Conservation (phyloP, 768 basidiomycete species). For the Serendipita sp. region DNA sequence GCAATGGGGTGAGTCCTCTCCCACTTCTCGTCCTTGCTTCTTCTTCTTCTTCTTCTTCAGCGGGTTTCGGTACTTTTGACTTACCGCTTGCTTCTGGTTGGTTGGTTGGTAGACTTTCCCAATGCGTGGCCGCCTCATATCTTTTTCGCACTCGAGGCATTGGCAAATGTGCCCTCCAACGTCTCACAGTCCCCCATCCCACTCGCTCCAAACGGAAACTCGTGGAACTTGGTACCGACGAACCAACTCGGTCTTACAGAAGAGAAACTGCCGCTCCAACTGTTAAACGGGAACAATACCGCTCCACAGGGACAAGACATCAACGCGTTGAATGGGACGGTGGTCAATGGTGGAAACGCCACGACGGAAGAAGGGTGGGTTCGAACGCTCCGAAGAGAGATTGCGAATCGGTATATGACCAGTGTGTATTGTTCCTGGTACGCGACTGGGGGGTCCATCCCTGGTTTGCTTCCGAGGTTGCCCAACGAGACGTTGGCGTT, state of each 20-base stretch:
- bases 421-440: conserved; percentile 86
- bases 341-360: conserved; percentile 49
- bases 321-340: conserved; percentile 35
- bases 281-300: conserved; percentile 28
- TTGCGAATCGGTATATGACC: conserved; percentile 73
- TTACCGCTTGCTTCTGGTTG: not conserved
- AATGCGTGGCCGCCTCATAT: conserved; percentile 81
- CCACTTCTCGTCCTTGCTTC: too few relatives aligned
- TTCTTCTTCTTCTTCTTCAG: not conserved
- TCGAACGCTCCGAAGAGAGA: conserved; percentile 41
- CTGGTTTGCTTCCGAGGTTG: conserved; percentile 43
- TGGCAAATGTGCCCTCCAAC: conserved; percentile 57
- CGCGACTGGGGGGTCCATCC: conserved; percentile 76
- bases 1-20: conserved; percentile 40
- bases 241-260: conserved; percentile 77
- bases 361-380: conserved; percentile 49
- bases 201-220: conserved; percentile 30
- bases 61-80: not conserved
- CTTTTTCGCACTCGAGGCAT: conserved; percentile 62
- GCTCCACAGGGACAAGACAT: conserved; percentile 41
- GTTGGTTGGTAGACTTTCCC: conserved; percentile 27
- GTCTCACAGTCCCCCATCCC: conserved; percentile 44
- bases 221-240: conserved; percentile 50
- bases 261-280: conserved; percentile 51
- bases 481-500: conserved; percentile 53